Percentiles rank a stretch among this genome's conserved stretches.
These are phyloP conservation scores for Colletotrichum spaethianum DNA, from an alignment of 2,329 filamentous ascomycete species.

Conservation along the genomic window DNA sequence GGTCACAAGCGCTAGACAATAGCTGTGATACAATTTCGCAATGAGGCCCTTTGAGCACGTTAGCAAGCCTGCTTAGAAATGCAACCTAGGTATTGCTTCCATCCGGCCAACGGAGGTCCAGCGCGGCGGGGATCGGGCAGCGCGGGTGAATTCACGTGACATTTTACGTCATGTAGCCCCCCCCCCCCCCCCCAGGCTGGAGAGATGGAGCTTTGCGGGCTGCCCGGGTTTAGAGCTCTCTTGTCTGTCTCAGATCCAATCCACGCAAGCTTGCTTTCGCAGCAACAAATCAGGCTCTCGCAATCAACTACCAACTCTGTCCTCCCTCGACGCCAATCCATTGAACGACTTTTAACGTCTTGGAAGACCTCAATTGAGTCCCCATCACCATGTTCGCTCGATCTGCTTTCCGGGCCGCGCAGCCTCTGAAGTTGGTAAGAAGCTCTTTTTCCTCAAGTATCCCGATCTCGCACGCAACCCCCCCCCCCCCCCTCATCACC, in stretches of 20 bases:
- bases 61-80: constrained; percentile 20
- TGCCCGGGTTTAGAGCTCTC: constrained; percentile 23
- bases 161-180: constrained; percentile 39
- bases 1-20: background rate
- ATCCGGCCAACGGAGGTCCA: background rate
- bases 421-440: constrained; percentile 76
- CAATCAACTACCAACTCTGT: constrained; percentile 21
- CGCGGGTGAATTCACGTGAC: constrained; percentile 33
- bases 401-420: constrained; percentile 73
- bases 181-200: background rate
- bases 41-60: constrained; percentile 4
- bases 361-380: constrained; percentile 47
- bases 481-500: background rate
- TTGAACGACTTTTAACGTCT: constrained; percentile 4
- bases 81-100: background rate
- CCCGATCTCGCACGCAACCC: background rate
- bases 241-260: constrained; percentile 17
- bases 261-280: constrained; percentile 28
- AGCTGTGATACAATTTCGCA: background rate
- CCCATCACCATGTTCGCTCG: constrained; percentile 73
- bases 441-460: constrained; percentile 23
- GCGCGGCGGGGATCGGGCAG: constrained; percentile 22
- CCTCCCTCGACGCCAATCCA: constrained; percentile 23
- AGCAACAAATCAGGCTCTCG: constrained; percentile 16
- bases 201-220: constrained; percentile 14